A percentile compares a stretch with the other conserved stretches of the same genome.
Evolutionary conservation across 106 monocot species (phyloP).

Genomic region (Amphibolis antarctica): DNA sequence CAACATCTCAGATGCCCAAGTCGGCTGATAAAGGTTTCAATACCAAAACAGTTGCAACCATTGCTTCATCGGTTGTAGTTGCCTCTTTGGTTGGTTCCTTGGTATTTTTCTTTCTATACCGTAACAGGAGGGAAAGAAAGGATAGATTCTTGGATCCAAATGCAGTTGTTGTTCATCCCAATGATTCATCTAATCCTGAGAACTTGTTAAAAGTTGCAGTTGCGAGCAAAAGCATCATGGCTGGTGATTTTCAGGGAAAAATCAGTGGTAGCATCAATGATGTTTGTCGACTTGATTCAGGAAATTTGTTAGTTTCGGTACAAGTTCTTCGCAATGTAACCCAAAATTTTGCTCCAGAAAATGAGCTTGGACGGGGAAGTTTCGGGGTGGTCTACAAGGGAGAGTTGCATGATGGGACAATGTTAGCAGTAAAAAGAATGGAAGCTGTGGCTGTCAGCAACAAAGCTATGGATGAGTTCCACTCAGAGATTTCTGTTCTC

Average conservation of each 20-base stretch:
- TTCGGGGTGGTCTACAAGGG: slow-evolving; percentile 23
- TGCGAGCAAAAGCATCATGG: slow-evolving; percentile 18
- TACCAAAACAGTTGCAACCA: slow-evolving; percentile 9
- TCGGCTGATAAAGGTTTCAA: slow-evolving; percentile 5
- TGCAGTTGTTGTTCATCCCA: slow-evolving; percentile 51
- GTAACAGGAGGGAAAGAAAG: slow-evolving; percentile 10
- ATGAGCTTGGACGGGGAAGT: slow-evolving; percentile 23
- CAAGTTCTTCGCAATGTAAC: slow-evolving; percentile 16
- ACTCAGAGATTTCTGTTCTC: slow-evolving; percentile 18
- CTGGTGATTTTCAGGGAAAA: slow-evolving; percentile 8
- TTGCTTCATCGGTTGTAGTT: slow-evolving; percentile 13
- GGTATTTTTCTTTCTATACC: slow-evolving; percentile 6
- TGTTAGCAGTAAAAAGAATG: slow-evolving; percentile 22
- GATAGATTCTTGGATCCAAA: not conserved
- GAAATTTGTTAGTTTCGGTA: slow-evolving; percentile 22
- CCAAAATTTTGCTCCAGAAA: slow-evolving; percentile 12
- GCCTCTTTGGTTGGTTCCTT: slow-evolving; percentile 9
- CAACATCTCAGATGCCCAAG: not conserved
- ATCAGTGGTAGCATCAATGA: slow-evolving; percentile 15
- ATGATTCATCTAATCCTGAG: slow-evolving; percentile 36
- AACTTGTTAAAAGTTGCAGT: slow-evolving; percentile 33
- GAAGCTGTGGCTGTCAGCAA: slow-evolving; percentile 9
- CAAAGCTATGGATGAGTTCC: slow-evolving; percentile 14
- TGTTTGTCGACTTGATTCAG: slow-evolving; percentile 26
- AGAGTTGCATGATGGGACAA: slow-evolving; percentile 16